These are phyloP conservation scores for Phytophthora boehmeriae DNA, from an alignment of 352 stramenopile genomes.

Conservation along the genomic window DNA sequence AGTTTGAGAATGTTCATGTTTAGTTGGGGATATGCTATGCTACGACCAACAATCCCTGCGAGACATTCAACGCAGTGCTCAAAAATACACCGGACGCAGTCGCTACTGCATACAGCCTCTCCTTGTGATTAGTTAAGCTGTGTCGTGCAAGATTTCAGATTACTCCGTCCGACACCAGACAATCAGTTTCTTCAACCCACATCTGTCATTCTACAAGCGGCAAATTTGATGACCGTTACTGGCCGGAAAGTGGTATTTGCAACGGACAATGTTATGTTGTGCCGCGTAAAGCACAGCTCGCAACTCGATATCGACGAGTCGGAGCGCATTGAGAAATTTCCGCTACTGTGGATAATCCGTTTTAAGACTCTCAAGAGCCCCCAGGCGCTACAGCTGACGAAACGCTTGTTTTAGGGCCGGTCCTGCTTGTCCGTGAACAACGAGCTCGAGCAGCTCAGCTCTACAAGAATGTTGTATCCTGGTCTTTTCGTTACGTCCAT, in stretches of 20 bases:
- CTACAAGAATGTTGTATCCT: constrained; percentile 6
- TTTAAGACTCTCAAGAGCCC: no score
- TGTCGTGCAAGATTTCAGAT: neutral
- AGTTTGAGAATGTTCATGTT: no score
- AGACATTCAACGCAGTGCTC: no score
- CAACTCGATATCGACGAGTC: neutral
- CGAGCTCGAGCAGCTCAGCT: constrained; percentile 3
- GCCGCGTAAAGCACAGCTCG: neutral
- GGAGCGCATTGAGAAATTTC: neutral
- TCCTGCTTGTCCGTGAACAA: constrained; percentile 1
- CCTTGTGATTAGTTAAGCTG: neutral
- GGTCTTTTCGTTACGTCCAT: no score
- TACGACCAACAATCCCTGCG: neutral
- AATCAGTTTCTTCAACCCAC: neutral
- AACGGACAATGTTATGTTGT: neutral
- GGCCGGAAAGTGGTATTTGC: neutral
- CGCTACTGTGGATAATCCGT: neutral
- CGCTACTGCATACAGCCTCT: neutral
- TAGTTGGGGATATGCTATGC: neutral
- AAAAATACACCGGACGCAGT: neutral
- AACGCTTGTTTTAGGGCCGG: constrained; percentile 1
- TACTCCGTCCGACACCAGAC: neutral
- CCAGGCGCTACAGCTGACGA: neutral
- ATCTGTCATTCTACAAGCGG: neutral
- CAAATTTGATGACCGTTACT: neutral